Evolutionary conservation across 2,329 filamentous ascomycete genomes (phyloP).

Genomic region (Cyphellophora attinorum): DNA sequence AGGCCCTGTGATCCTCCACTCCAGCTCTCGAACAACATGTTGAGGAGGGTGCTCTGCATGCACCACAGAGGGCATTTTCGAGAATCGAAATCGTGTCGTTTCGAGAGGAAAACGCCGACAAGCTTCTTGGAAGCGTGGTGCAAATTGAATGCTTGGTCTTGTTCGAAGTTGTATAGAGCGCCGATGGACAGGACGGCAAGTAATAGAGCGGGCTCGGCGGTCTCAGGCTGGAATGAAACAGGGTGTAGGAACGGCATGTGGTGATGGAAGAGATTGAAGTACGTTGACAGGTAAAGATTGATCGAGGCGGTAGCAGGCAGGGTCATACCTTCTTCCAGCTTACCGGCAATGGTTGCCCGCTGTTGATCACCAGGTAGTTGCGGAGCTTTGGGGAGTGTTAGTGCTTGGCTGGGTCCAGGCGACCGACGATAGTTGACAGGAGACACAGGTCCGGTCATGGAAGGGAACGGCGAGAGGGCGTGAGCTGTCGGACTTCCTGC

Average conservation of each 20-base stretch:
- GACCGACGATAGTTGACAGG: constrained; percentile 62
- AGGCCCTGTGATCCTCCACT: constrained; percentile 95
- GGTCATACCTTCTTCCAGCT: constrained; percentile 79
- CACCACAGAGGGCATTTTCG: constrained; percentile 96
- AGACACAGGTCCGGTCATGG: constrained; percentile 58
- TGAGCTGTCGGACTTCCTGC: constrained; percentile 62
- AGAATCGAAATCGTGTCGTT: constrained; percentile 98
- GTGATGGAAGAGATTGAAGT: constrained; percentile 95
- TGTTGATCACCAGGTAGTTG: constrained; percentile 79
- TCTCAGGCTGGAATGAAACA: constrained; percentile 73
- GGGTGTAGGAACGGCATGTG: constrained; percentile 94
- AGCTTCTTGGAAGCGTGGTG: constrained; percentile 97
- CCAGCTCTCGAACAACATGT: constrained; percentile 99
- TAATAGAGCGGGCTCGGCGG: constrained; percentile 71
- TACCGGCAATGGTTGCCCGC: constrained; percentile 74
- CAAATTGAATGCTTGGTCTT: constrained; percentile 92
- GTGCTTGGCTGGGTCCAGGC: constrained; percentile 56
- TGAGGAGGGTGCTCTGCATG: constrained; percentile 92
- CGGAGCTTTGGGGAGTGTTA: constrained; percentile 61
- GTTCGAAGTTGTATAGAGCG: constrained; percentile 91
- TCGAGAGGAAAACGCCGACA: constrained; percentile 92
- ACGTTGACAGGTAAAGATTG: constrained; percentile 88
- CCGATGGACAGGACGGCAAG: constrained; percentile 90
- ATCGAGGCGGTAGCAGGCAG: constrained; percentile 70
- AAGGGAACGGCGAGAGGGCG: constrained; percentile 62